Conservation (phyloP, 1,139 yeast genomes). For the Hyphopichia khmerensis region DNA sequence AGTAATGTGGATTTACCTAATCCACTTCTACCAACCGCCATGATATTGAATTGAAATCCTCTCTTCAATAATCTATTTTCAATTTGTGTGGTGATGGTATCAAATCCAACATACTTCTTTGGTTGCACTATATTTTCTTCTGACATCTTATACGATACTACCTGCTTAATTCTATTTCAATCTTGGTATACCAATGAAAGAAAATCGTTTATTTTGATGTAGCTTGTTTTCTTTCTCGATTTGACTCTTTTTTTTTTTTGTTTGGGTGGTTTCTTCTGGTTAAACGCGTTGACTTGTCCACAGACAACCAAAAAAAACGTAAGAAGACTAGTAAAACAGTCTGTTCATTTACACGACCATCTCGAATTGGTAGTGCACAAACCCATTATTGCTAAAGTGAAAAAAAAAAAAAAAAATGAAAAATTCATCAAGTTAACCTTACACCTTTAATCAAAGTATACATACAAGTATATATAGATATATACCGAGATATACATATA, state of each 20-base stretch:
- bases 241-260: neutral
- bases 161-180: no score
- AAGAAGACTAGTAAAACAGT: no score
- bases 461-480: no score
- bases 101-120: conserved; percentile 82
- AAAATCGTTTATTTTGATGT: neutral
- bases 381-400: no score
- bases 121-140: conserved; percentile 26
- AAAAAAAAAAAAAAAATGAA: neutral
- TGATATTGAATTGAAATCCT: conserved; percentile 91
- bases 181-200: no score
- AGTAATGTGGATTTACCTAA: conserved; percentile 90
- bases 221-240: neutral
- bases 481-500: no score
- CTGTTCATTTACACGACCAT: no score
- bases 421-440: neutral
- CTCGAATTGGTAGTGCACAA: no score
- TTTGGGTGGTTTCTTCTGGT: no score
- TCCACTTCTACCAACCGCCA: conserved; percentile 95
- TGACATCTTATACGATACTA: neutral
- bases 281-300: neutral
- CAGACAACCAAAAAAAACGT: no score
- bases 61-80: conserved; percentile 88
- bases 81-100: conserved; percentile 92
- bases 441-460: neutral